Base-by-base conservation (phyloP, 148 eudicot species). In the Linanthus parryae region DNA sequence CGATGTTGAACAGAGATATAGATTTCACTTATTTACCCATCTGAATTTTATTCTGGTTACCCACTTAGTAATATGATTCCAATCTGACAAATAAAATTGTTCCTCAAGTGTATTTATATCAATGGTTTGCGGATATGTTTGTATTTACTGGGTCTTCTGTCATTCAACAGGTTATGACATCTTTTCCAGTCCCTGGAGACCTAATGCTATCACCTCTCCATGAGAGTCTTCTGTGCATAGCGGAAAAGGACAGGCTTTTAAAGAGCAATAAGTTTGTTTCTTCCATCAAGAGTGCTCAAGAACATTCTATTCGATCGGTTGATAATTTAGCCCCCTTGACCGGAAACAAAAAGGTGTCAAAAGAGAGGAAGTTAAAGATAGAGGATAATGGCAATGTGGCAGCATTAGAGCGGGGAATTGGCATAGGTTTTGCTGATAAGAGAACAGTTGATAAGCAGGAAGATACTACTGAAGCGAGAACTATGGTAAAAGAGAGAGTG, bases 181-280 rank as follows among this genome's bases (percentile, higher is more conserved):
- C 82, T 49, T 64, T 62, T 42, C 73, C 79, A 16, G 63, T 69
- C 20, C 42, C 76, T 44, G 79, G 66, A 9, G 58, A 47, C 40
- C 33, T 59, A 41, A 63, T 67, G 42, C 50, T 76, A 19, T 80
- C 86, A 13, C 86, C 86, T 37, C 76, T 80, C 16, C 52, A 47
- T 47, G 77, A 64, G 28, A 55, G 71, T 48, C 37, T 80, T 35
- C 51, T 76, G 30, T 55, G 38, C 62, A 46, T 73, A 44, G 45
- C 39, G 59, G 56, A 40, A 48, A 61, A 66, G 25, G 56, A 18
- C 44, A 64, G 46, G 8, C 11, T 2, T 68, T 30, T 51, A 48
- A 47, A n/a, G 34, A 23, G 44, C 26, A 20, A 21, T 58, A 43
- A 49, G 41, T 16, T 10, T 49, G 40, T 29, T 22, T 52, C 51